phyloP scores from a whole-genome alignment of 306 rosid genomes.

The Acmispon strigosus region DNA sequence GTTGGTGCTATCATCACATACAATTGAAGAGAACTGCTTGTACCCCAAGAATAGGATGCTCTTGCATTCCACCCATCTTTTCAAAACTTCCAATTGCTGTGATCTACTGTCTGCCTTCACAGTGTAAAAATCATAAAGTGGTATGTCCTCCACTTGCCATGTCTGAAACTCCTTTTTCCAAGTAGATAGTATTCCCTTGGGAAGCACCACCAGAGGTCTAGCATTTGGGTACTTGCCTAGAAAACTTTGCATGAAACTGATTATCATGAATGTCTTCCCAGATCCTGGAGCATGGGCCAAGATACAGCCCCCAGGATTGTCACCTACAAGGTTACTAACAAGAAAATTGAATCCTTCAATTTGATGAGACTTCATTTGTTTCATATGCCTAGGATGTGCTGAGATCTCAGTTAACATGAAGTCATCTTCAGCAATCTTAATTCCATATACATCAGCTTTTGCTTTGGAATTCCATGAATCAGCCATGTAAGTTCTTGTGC shows the following conservation, averaged over 20 bases:
- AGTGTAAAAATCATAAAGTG: slow-evolving; percentile 59
- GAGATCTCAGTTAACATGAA: slow-evolving; percentile 36
- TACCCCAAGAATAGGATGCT: slow-evolving; percentile 84
- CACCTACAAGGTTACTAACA: slow-evolving; percentile 58
- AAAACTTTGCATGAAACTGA: slow-evolving; percentile 88
- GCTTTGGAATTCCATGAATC: slow-evolving; percentile 54
- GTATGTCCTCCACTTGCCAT: slow-evolving; percentile 88
- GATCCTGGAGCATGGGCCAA: slow-evolving; percentile 94
- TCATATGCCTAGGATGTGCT: slow-evolving; percentile 75
- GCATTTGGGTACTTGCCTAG: slow-evolving; percentile 72
- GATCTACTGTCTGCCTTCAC: slow-evolving; percentile 59
- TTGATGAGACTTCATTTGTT: slow-evolving; percentile 87
- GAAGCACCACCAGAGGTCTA: slow-evolving; percentile 81
- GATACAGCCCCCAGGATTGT: slow-evolving; percentile 82
- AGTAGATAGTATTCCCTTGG: slow-evolving; percentile 72
- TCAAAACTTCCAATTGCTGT: slow-evolving; percentile 64
- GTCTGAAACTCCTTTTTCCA: slow-evolving; percentile 77
- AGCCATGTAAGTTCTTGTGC: slow-evolving; percentile 58
- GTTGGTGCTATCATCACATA: slow-evolving; percentile 32
- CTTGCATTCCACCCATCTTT: slow-evolving; percentile 56
- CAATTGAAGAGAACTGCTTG: slow-evolving; percentile 71
- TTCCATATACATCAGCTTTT: slow-evolving; percentile 38
- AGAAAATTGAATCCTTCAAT: slow-evolving; percentile 86
- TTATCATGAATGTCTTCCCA: slow-evolving; percentile 88
- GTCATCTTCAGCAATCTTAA: slow-evolving; percentile 45